Percentiles rank a stretch among this genome's conserved stretches.
Conservation (phyloP, 768 basidiomycete species). For the Trichaptum fuscoviolaceum region DNA sequence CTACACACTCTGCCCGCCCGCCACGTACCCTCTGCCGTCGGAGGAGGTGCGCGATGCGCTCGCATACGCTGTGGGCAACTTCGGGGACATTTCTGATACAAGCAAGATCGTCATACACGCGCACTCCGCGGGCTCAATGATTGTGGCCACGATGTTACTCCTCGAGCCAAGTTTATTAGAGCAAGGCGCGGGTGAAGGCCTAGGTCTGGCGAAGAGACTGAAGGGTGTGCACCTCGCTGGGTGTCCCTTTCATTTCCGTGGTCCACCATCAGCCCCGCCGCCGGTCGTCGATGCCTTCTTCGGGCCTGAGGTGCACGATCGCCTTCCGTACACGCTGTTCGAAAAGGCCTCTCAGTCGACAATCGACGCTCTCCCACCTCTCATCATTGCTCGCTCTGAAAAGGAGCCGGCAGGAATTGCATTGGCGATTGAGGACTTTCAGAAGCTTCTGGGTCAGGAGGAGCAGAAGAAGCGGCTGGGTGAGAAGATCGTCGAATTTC, state of each 20-base stretch:
- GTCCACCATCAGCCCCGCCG: constrained; percentile 21
- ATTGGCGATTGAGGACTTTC: constrained; percentile 32
- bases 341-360: constrained; percentile 28
- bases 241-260: constrained; percentile 36
- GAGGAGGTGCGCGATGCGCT: constrained; percentile 59
- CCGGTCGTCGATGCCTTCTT: constrained; percentile 33
- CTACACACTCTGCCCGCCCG: constrained; percentile 57
- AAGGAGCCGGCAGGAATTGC: constrained; percentile 45
- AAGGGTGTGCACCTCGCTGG: constrained; percentile 42
- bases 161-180: constrained; percentile 13
- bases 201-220: constrained; percentile 28
- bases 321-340: constrained; percentile 39
- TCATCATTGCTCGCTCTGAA: constrained; percentile 47
- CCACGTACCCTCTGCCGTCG: constrained; percentile 47
- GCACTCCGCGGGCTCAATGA: constrained; percentile 59
- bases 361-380: constrained; percentile 37
- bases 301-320: constrained; percentile 33
- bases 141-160: constrained; percentile 40
- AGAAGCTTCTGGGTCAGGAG: constrained; percentile 26
- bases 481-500: constrained; percentile 23
- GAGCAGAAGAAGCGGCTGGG: constrained; percentile 24
- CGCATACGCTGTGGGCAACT: constrained; percentile 43
- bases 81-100: constrained; percentile 1
- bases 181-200: not conserved
- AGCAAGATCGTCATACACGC: constrained; percentile 42